Conservation (phyloP, 2,329 filamentous ascomycete species). For the Dothiorella sarmentorum region DNA sequence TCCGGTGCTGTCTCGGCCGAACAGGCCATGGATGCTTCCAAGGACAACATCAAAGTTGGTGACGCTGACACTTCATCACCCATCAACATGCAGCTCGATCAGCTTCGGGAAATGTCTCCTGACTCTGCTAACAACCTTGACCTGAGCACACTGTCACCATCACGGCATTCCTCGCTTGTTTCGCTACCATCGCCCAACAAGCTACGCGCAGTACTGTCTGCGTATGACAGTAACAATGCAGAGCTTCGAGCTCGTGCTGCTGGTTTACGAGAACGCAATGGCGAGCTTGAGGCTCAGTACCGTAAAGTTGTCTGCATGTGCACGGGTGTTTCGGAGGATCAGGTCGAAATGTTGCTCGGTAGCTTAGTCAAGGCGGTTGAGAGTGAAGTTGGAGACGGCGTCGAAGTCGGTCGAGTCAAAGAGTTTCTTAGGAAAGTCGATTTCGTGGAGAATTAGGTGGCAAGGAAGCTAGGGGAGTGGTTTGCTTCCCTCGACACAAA, state of each 20-base stretch:
- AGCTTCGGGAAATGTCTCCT: constrained; percentile 3
- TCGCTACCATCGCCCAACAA: constrained; percentile 26
- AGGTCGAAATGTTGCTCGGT: constrained; percentile 78
- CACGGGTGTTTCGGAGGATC: constrained; percentile 71
- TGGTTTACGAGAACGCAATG: constrained; percentile 72
- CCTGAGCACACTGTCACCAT: constrained; percentile 12
- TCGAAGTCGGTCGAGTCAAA: constrained; percentile 72
- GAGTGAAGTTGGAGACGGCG: constrained; percentile 66
- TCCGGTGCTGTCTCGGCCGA: constrained; percentile 8
- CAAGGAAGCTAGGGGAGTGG: too few relatives aligned
- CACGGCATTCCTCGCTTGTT: constrained; percentile 9
- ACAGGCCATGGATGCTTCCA: constrained; percentile 40
- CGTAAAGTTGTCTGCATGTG: constrained; percentile 83
- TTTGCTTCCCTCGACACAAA: too few relatives aligned
- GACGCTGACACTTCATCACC: constrained; percentile 42
- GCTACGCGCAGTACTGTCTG: constrained; percentile 65
- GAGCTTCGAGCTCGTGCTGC: constrained; percentile 65
- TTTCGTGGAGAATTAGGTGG: constrained; percentile 42
- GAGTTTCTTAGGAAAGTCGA: constrained; percentile 79
- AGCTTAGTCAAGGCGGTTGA: constrained; percentile 82
- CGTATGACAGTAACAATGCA: constrained; percentile 67
- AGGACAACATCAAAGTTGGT: constrained; percentile 45
- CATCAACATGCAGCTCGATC: constrained; percentile 3
- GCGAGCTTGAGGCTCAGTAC: constrained; percentile 83
- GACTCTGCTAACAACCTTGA: constrained; percentile 36